Evolutionary conservation across 2,329 filamentous ascomycete species (phyloP).

Genomic region (Pseudodiploospora longispora): DNA sequence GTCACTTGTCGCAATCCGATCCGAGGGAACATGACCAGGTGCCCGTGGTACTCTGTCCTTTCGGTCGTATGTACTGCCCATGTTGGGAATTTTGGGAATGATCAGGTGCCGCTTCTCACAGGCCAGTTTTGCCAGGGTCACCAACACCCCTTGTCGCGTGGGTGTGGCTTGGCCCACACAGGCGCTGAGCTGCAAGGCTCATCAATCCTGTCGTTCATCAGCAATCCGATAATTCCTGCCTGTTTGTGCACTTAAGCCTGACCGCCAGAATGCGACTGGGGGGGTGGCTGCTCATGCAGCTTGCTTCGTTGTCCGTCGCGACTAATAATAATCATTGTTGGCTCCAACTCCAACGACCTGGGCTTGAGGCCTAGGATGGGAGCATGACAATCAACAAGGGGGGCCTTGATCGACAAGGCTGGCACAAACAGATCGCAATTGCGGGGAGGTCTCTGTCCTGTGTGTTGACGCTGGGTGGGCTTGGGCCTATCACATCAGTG

Average conservation of each 20-base stretch:
- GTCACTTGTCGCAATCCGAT: neutral
- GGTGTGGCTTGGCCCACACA: constrained; percentile 5
- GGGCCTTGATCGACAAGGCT: constrained; percentile 7
- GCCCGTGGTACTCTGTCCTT: too few species aligned
- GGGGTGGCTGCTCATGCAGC: too few species aligned
- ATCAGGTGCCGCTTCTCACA: constrained; percentile 6
- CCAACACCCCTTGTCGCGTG: constrained; percentile 1
- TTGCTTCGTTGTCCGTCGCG: too few species aligned
- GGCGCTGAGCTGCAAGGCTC: too few species aligned
- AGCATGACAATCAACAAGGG: neutral
- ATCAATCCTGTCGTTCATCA: too few species aligned
- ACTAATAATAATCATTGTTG: too few species aligned
- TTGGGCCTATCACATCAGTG: too few species aligned
- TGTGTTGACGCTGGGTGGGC: too few species aligned
- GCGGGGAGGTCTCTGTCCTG: neutral
- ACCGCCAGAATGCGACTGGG: constrained; percentile 4
- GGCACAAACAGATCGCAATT: constrained; percentile 8
- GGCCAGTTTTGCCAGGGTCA: neutral
- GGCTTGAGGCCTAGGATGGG: too few species aligned
- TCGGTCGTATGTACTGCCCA: too few species aligned
- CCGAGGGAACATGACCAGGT: neutral
- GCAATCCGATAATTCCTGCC: constrained; percentile 2
- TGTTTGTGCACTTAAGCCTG: neutral
- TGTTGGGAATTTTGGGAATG: neutral
- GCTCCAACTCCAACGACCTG: too few species aligned